Percentiles rank a stretch among this genome's conserved stretches.
These are phyloP conservation scores for Ceratobasidium sp. DNA, from an alignment of 1,284 basidiomycete species.

Conservation along the genomic window DNA sequence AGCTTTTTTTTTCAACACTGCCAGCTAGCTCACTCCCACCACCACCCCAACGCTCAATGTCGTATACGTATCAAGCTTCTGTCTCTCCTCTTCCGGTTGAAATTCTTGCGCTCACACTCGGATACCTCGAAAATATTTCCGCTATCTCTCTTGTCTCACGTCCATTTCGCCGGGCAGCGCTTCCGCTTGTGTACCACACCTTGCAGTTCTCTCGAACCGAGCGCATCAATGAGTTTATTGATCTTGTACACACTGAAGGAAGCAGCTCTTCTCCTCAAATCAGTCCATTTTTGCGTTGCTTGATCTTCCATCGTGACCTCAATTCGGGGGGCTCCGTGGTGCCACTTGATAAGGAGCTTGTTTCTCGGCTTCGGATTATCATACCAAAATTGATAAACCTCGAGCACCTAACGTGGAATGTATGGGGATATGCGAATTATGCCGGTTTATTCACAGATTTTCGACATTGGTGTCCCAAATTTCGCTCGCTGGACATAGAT, in stretches of 20 bases:
- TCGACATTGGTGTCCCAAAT: neutral
- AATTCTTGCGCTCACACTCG: neutral
- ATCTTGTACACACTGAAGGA: neutral
- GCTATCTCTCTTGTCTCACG: neutral
- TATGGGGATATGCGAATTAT: neutral
- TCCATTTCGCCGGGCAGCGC: neutral
- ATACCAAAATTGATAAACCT: slow-evolving; percentile 1
- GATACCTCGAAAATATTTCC: neutral
- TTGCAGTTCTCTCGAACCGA: neutral
- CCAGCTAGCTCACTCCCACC: too few relatives aligned
- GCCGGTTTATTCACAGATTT: neutral
- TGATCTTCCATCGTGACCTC: neutral
- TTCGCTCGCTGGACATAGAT: neutral
- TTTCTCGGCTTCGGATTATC: neutral
- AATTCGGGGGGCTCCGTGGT: neutral
- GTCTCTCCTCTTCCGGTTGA: neutral
- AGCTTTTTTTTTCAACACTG: too few relatives aligned
- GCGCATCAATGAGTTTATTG: neutral
- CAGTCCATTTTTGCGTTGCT: neutral
- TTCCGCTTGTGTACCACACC: neutral
- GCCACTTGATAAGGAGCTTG: neutral
- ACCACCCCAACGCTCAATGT: too few relatives aligned
- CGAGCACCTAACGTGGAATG: neutral
- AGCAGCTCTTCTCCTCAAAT: neutral
- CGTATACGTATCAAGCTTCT: too few relatives aligned